A percentile compares a stretch with the other conserved stretches of the same genome.
Evolutionary conservation across 192 early-diverging fungal genomes (phyloP).

Genomic region (Umbelopsis vinacea): DNA sequence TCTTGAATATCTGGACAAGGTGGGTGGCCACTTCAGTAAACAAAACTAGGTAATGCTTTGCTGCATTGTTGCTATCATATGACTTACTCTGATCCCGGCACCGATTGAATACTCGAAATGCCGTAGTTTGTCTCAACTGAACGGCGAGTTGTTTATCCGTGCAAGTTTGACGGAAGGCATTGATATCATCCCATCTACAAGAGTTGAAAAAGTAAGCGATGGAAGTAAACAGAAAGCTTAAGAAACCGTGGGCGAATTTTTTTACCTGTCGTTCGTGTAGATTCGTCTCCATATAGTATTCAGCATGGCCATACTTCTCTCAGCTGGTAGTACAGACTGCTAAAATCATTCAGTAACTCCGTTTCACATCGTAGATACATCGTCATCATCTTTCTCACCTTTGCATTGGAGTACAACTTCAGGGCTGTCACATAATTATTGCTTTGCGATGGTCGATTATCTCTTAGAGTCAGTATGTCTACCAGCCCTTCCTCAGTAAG

Average conservation of each 20-base stretch:
- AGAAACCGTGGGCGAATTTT: too few species aligned
- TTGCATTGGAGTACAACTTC: conserved; percentile 1
- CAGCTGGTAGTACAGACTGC: conserved; percentile 10
- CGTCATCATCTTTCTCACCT: background rate
- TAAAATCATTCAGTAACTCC: background rate
- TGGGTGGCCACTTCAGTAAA: background rate
- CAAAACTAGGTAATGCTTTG: background rate
- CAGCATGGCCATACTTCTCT: conserved; percentile 6
- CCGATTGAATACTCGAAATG: conserved; percentile 7
- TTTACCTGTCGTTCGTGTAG: conserved; percentile 5
- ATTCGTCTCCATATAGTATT: conserved; percentile 15
- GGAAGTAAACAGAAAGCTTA: background rate
- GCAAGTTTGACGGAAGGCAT: conserved; percentile 9
- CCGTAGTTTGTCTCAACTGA: conserved; percentile 6
- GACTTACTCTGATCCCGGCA: conserved; percentile 9
- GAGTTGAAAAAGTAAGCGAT: background rate
- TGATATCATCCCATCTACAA: conserved; percentile 6
- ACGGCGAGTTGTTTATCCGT: background rate
- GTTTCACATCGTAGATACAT: background rate
- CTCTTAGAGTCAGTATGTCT: conserved; percentile 12
- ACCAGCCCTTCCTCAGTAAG: conserved; percentile 8
- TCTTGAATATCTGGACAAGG: background rate
- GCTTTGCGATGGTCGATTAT: conserved; percentile 13
- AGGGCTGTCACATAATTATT: conserved; percentile 10
- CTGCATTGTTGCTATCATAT: conserved; percentile 19